Evolutionary conservation across 148 eudicot genomes (phyloP).

Genomic region (Persicaria maculosa): DNA sequence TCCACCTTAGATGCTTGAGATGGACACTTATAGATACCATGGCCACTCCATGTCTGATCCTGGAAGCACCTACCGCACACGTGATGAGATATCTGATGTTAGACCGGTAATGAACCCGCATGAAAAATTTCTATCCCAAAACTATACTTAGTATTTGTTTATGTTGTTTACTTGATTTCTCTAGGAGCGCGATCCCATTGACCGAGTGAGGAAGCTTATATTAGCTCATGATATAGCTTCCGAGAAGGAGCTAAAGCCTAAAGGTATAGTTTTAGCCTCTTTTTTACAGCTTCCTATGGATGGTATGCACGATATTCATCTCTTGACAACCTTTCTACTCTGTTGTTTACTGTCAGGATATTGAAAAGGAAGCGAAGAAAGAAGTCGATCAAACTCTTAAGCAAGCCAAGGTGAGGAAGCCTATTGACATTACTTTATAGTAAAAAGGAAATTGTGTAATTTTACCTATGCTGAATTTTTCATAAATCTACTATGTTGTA

Average conservation of each 20-base stretch:
- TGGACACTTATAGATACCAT: slow-evolving; percentile 98
- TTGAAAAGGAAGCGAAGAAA: slow-evolving; percentile 47
- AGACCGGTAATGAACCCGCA: slow-evolving; percentile 45
- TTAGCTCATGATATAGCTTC: slow-evolving; percentile 70
- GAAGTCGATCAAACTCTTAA: slow-evolving; percentile 55
- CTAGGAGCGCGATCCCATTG: slow-evolving; percentile 96
- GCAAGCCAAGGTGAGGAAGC: slow-evolving; percentile 43
- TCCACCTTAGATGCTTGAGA: slow-evolving; percentile 69
- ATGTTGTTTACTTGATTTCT: neutral
- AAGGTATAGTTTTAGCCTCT: slow-evolving; percentile 39
- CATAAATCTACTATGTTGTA: neutral
- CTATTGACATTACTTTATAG: neutral
- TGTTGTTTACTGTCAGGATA: slow-evolving; percentile 25
- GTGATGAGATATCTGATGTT: slow-evolving; percentile 78
- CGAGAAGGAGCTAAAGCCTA: slow-evolving; percentile 75
- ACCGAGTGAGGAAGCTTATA: slow-evolving; percentile 71
- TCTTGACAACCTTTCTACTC: neutral
- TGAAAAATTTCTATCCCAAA: neutral
- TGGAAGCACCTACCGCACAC: slow-evolving; percentile 91
- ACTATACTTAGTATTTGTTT: neutral
- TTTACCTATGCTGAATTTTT: neutral
- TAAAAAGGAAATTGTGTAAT: neutral
- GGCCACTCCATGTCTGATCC: slow-evolving; percentile 99
- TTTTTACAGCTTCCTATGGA: too few relatives aligned
- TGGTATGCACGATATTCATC: neutral